These are phyloP conservation scores for Trametes elegans DNA, from an alignment of 768 basidiomycete species.

Conservation along the genomic window DNA sequence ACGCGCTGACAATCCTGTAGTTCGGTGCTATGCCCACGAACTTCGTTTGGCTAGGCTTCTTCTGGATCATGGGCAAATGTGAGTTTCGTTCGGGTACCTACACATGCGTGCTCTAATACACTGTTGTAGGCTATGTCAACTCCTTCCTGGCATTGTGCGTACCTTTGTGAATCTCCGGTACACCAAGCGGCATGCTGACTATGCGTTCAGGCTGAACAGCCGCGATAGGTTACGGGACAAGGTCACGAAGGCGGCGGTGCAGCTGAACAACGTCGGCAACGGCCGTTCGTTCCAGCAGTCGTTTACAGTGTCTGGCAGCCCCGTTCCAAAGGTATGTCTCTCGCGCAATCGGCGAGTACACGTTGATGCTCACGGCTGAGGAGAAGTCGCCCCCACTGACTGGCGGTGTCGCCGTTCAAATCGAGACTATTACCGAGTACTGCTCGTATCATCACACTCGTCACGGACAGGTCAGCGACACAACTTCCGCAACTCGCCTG, in stretches of 20 bases:
- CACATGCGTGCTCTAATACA: background rate
- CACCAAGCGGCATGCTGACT: background rate
- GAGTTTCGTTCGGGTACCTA: slow-evolving; percentile 14
- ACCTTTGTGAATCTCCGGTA: background rate
- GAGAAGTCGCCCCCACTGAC: background rate
- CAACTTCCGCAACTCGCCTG: too few species aligned
- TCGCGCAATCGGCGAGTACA: too few species aligned
- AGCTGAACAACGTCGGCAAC: slow-evolving; percentile 11
- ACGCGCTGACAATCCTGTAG: slow-evolving; percentile 3
- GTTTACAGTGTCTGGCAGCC: background rate
- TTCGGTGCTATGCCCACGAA: slow-evolving; percentile 39
- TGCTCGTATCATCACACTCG: slow-evolving; percentile 6
- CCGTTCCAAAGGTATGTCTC: slow-evolving; percentile 1
- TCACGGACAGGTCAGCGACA: background rate
- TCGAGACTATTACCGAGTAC: slow-evolving; percentile 24
- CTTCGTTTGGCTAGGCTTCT: slow-evolving; percentile 48
- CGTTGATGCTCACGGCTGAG: background rate
- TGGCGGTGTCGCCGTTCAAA: slow-evolving; percentile 18
- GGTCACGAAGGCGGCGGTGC: slow-evolving; percentile 11
- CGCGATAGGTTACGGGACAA: slow-evolving; percentile 45
- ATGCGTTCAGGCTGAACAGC: slow-evolving; percentile 41
- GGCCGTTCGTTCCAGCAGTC: slow-evolving; percentile 9
- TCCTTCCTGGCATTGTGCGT: slow-evolving; percentile 50
- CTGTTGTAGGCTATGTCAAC: slow-evolving; percentile 47
- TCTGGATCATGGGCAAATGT: slow-evolving; percentile 54